Base-by-base conservation (phyloP, 1,284 basidiomycete genomes). In the Farysia itapuensis region DNA sequence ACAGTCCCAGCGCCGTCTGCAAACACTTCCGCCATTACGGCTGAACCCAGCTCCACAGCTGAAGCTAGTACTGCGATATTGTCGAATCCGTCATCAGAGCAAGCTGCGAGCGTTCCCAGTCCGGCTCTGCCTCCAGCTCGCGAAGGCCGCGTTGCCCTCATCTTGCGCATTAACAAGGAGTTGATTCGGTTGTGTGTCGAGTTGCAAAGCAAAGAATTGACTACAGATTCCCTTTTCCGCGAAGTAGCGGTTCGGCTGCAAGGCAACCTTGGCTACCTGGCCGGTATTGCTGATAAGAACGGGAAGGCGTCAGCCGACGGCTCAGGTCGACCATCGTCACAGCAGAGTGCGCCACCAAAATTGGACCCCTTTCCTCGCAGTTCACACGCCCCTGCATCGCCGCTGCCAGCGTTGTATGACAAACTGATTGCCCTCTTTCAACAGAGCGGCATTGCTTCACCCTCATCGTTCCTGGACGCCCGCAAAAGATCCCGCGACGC, bases 121-220 rank as follows among this genome's bases (percentile, higher is more conserved):
- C 36, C 39, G 14, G 32, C 22, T 21, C 16, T 16, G 18, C 11
- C 31, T 13, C 48, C 56, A 35, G 37, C 35, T 15, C 45, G 52
- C 14, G 61, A 64, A 18, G 45, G 58, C 18, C 46, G 52, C 21
- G 45, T 61, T 0, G 56, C 47, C 14, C 52, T 69, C 20, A 35
- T 69, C 11, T 36, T 69, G 29, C 66, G 65, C 20, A 67, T 69
- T 48, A 69, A 69, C 47, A 66, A 69, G 32, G 66, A 69, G 47
- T 53, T 69, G n/a, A 67, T 69, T 36, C 48, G 66, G n/a, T 45
- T 69, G 23, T 69, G 66, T 24, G 50, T 67, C 14, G 52, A 66
- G 0, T 16, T 69, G 35, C 54, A 64, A 39, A 38, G 32, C 30
- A 58, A 59, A 16, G 43, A 58, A 20, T 53, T 63, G 20, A 41